Evolutionary conservation across 371 early-diverging fungal genomes (phyloP), one percentile per base, ranked within the genome.

Genomic region (Mucor plumbeus): DNA sequence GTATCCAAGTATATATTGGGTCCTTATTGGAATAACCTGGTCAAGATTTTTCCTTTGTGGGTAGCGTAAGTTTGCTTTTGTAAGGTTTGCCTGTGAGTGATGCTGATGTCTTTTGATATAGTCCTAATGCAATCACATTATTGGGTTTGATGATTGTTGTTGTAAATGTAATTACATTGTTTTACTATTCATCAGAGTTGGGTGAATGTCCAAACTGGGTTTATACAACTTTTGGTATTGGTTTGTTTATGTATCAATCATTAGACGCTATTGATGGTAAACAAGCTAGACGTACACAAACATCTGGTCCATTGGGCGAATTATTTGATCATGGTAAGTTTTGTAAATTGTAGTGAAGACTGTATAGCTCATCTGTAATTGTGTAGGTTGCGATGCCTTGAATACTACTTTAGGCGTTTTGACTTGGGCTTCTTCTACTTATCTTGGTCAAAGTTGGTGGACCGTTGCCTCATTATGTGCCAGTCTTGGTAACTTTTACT

Each of bases 211-310:
- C 96, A 11, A 74, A 87, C 54, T 96, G 97, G 95, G 79, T 97
- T 17, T 95, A 96, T 84, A 88, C 91, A 47, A 85, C 83, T 58
- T 95, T 92, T 78, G 94, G 91, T 35, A 68, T 93, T 35, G 94
- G 95, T 44, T 81, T 99, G 58, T 98, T 95, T 87, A 76, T 95
- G 57, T 99, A 98, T 80, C 95, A 94, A 71, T 95, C 97, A 9
- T 89, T 97, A 64, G 99, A 99, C 80, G 95, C 94, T 65, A 93
- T 99, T 61, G 99, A 99, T 77, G 99, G 99, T 60, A 97, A 97
- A 81, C 99, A 99, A 79, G 99, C 99, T 26, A 85, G 99, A 67
- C 85, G 95, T 57, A 98, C 98, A 14, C 92, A 93, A 35, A 79
- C 92, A 5, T 91, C 93, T 3, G 91, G 94, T 7, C 97, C 99